Evolutionary conservation across 2,329 filamentous ascomycete genomes (phyloP).

Genomic region (Clonostachys solani): DNA sequence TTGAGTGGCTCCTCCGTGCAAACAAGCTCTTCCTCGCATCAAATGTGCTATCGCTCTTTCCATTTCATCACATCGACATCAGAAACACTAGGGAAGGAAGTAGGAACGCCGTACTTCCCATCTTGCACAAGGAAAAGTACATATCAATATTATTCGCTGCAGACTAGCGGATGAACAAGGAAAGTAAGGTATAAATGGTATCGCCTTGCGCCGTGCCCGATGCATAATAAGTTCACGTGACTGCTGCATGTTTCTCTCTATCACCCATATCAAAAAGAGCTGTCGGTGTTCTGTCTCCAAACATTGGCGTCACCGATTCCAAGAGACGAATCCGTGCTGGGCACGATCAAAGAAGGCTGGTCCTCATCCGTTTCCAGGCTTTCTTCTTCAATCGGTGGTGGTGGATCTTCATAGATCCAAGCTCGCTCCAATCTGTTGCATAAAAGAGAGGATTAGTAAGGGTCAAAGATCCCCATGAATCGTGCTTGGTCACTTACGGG

Average conservation of each 20-base stretch:
- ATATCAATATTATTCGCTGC: too few species aligned
- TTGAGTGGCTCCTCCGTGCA: too few species aligned
- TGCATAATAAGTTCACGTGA: neutral
- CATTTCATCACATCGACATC: too few species aligned
- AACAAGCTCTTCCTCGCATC: too few species aligned
- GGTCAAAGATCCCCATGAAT: neutral
- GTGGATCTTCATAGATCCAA: conserved; percentile 62
- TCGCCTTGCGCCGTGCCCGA: too few species aligned
- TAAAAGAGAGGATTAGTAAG: conserved; percentile 4
- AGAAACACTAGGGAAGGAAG: too few species aligned
- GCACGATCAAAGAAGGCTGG: conserved; percentile 18
- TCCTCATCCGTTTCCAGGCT: conserved; percentile 18
- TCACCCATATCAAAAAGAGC: neutral
- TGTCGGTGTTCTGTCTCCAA: conserved; percentile 19
- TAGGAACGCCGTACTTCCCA: too few species aligned
- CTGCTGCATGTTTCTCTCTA: neutral
- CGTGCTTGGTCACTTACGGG: conserved; percentile 46
- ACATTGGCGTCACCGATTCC: conserved; percentile 34
- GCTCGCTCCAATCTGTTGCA: conserved; percentile 56
- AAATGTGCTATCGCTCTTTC: too few species aligned
- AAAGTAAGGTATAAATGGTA: too few species aligned
- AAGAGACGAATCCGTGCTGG: conserved; percentile 25
- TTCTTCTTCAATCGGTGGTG: conserved; percentile 25
- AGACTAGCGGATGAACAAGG: too few species aligned
- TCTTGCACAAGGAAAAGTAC: too few species aligned